Conservation (phyloP, 306 rosid genomes). For the Hippophae gyantsensis region DNA sequence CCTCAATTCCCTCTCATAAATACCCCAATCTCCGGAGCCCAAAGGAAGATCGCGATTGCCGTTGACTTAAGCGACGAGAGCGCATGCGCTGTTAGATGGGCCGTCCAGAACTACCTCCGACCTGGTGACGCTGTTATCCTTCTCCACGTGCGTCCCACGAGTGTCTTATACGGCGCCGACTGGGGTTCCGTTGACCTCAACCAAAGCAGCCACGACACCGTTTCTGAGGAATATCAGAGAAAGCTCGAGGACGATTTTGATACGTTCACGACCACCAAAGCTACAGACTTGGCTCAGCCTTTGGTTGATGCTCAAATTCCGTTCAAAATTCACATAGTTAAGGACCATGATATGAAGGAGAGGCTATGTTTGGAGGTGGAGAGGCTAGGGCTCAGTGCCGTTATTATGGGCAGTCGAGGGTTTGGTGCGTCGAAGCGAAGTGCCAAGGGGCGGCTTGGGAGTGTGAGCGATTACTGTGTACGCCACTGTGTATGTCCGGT, state of each 20-base stretch:
- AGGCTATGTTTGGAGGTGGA: conserved; percentile 88
- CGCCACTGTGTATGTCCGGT: conserved; percentile 87
- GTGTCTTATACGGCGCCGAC: conserved; percentile 86
- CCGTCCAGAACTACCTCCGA: conserved; percentile 76
- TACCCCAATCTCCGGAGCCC: conserved; percentile 25
- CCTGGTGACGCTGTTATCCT: conserved; percentile 76
- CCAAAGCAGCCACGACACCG: neutral
- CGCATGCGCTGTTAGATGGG: conserved; percentile 85
- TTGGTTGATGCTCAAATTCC: conserved; percentile 62
- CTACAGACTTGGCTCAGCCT: conserved; percentile 55
- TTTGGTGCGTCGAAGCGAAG: conserved; percentile 57
- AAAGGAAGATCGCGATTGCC: conserved; percentile 85
- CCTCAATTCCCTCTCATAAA: conserved; percentile 14
- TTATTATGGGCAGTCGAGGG: conserved; percentile 91
- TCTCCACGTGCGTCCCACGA: conserved; percentile 81
- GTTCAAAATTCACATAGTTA: conserved; percentile 73
- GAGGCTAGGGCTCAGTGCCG: conserved; percentile 78
- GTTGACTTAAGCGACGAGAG: conserved; percentile 92
- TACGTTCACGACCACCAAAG: conserved; percentile 53
- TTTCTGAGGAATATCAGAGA: conserved; percentile 36
- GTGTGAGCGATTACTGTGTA: conserved; percentile 85
- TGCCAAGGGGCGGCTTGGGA: conserved; percentile 55
- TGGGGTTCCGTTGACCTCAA: conserved; percentile 52
- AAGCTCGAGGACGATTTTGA: conserved; percentile 69
- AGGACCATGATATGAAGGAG: conserved; percentile 93